Evolutionary conservation across 1,284 basidiomycete genomes (phyloP).

Genomic region (Boletus mariae): DNA sequence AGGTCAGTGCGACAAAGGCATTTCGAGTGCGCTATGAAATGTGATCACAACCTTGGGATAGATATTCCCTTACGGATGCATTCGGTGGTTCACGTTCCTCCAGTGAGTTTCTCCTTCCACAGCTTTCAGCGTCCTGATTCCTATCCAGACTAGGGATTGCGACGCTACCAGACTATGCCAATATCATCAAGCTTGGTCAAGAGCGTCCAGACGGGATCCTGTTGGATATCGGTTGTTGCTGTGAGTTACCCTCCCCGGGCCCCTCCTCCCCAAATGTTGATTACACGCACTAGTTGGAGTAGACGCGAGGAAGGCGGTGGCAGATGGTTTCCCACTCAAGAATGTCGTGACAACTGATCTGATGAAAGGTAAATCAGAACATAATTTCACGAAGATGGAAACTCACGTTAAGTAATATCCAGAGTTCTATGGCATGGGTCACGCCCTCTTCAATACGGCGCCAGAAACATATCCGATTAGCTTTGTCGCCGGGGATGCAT

Average conservation of each 20-base stretch:
- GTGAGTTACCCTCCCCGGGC: slow-evolving; percentile 10
- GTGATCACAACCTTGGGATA: background rate
- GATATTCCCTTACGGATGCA: slow-evolving; percentile 22
- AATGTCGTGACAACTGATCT: slow-evolving; percentile 25
- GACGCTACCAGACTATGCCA: slow-evolving; percentile 12
- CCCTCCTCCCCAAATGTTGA: background rate
- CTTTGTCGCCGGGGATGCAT: slow-evolving; percentile 35
- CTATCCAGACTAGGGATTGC: slow-evolving; percentile 14
- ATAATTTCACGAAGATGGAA: background rate
- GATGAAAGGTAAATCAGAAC: slow-evolving; percentile 8
- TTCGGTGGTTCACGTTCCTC: slow-evolving; percentile 18
- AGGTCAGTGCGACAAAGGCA: slow-evolving; percentile 7
- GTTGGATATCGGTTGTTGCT: slow-evolving; percentile 28
- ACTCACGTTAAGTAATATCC: background rate
- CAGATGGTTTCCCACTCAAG: slow-evolving; percentile 25
- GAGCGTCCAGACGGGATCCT: slow-evolving; percentile 21
- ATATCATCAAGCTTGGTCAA: slow-evolving; percentile 18
- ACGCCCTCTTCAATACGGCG: slow-evolving; percentile 36
- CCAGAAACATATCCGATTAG: slow-evolving; percentile 30
- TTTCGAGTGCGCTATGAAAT: background rate
- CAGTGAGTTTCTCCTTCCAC: slow-evolving; percentile 2
- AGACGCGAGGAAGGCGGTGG: slow-evolving; percentile 23
- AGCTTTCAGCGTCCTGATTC: background rate
- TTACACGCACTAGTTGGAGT: slow-evolving; percentile 19
- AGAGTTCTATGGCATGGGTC: slow-evolving; percentile 35